These are phyloP conservation scores for Tuber melanosporum DNA, from an alignment of 495 filamentous ascomycete genomes.

Conservation along the genomic window DNA sequence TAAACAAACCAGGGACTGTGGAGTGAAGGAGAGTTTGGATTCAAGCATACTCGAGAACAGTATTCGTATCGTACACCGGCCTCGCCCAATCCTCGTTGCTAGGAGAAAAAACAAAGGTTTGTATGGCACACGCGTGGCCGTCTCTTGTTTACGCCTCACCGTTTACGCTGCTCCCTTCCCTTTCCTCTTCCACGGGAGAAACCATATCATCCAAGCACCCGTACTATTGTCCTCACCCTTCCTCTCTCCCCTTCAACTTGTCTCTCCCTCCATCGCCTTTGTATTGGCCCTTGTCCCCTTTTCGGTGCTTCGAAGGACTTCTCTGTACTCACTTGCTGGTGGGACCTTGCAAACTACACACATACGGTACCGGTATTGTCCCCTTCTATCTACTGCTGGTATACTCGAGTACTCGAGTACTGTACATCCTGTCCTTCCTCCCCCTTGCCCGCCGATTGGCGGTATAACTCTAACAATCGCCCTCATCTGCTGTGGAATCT, in stretches of 20 bases:
- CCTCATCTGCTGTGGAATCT: not conserved
- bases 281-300: not conserved
- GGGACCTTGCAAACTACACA: not conserved
- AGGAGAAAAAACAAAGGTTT: not conserved
- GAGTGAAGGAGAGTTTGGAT: not conserved
- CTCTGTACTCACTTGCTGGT: not conserved
- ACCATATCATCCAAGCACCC: not conserved
- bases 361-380: not conserved
- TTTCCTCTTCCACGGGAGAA: not conserved
- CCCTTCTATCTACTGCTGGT: not conserved
- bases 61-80: too few relatives aligned
- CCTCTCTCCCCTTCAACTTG: not conserved
- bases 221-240: not conserved
- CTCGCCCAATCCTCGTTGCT: not conserved
- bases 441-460: not conserved
- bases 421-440: not conserved
- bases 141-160: not conserved
- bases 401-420: too few relatives aligned
- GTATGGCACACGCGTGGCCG: slow-evolving; percentile 1
- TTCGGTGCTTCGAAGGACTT: not conserved
- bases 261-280: not conserved
- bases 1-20: not conserved
- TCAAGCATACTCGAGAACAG: not conserved
- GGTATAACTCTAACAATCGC: not conserved
- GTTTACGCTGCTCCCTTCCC: not conserved